Conservation (phyloP, 1,139 yeast genomes). For the Lodderomyces beijingensis region DNA sequence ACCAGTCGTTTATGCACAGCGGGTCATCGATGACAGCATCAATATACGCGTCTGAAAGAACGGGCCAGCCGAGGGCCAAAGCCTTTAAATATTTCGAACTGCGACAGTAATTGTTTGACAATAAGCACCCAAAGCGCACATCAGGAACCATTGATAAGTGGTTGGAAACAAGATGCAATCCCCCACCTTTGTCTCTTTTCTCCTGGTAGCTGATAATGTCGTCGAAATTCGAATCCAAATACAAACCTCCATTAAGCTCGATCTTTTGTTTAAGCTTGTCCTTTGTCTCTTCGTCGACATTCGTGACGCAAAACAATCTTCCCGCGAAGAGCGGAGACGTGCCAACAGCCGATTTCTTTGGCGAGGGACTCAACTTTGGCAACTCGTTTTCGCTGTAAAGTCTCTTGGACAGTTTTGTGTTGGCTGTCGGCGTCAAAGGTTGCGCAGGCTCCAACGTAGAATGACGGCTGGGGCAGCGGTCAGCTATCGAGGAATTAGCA, state of each 20-base stretch:
- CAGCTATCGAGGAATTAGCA: background rate
- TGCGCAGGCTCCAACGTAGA: no score
- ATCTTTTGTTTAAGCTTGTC: conserved; percentile 33
- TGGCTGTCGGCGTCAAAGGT: background rate
- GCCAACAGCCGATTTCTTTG: background rate
- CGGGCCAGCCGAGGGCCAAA: conserved; percentile 88
- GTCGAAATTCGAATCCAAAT: conserved; percentile 47
- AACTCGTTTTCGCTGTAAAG: background rate
- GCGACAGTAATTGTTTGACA: conserved; percentile 55
- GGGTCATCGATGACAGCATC: conserved; percentile 42
- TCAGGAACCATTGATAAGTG: conserved; percentile 15
- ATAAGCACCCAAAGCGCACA: conserved; percentile 57
- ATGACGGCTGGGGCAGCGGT: background rate
- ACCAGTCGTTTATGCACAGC: conserved; percentile 35
- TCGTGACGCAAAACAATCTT: conserved; percentile 36
- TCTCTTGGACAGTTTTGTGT: background rate
- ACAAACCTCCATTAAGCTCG: conserved; percentile 48
- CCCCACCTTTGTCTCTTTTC: background rate
- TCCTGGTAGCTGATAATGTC: conserved; percentile 23
- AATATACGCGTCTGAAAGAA: conserved; percentile 59
- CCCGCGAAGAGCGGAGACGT: conserved; percentile 16
- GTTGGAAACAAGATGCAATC: conserved; percentile 7
- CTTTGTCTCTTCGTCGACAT: conserved; percentile 35
- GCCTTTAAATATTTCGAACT: conserved; percentile 81
- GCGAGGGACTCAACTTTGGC: conserved; percentile 2